Evolutionary conservation across 1,139 yeast genomes (phyloP).

Genomic region (Pichia sp.): DNA sequence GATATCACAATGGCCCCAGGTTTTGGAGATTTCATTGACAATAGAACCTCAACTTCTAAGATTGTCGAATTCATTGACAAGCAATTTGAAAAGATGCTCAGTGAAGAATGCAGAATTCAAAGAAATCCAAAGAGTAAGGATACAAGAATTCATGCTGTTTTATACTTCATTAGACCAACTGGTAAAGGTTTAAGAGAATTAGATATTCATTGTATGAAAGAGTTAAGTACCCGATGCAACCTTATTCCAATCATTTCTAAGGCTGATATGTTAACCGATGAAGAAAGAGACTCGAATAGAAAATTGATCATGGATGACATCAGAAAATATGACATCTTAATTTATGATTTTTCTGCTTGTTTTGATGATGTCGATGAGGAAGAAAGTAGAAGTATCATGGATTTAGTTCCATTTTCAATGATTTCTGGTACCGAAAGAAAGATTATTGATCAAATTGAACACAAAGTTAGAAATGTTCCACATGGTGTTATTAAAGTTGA

Average conservation of each 20-base stretch:
- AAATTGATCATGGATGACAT: conserved; percentile 66
- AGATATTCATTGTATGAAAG: conserved; percentile 79
- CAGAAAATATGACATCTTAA: conserved; percentile 71
- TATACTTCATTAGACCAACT: conserved; percentile 89
- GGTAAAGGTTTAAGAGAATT: conserved; percentile 76
- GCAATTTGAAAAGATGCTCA: conserved; percentile 40
- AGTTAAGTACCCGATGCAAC: conserved; percentile 82
- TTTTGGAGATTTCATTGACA: conserved; percentile 42
- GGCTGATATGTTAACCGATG: conserved; percentile 81
- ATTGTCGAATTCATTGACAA: conserved; percentile 37
- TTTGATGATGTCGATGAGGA: conserved; percentile 45
- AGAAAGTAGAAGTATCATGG: conserved; percentile 25
- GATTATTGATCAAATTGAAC: conserved; percentile 59
- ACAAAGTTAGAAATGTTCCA: conserved; percentile 62
- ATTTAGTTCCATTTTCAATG: conserved; percentile 83
- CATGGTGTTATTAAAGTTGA: conserved; percentile 92
- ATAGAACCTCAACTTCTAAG: conserved; percentile 24
- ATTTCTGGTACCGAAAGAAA: conserved; percentile 83
- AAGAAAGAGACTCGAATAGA: conserved; percentile 74
- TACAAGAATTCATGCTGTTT: conserved; percentile 87
- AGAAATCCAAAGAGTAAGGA: conserved; percentile 48
- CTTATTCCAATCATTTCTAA: conserved; percentile 95
- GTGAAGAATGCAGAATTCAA: conserved; percentile 46
- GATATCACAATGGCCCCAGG: conserved; percentile 45
- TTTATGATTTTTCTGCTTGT: conserved; percentile 60